Evolutionary conservation across 495 filamentous ascomycete genomes (phyloP), one percentile per base, ranked within the genome.

Genomic region (Podospora australis): DNA sequence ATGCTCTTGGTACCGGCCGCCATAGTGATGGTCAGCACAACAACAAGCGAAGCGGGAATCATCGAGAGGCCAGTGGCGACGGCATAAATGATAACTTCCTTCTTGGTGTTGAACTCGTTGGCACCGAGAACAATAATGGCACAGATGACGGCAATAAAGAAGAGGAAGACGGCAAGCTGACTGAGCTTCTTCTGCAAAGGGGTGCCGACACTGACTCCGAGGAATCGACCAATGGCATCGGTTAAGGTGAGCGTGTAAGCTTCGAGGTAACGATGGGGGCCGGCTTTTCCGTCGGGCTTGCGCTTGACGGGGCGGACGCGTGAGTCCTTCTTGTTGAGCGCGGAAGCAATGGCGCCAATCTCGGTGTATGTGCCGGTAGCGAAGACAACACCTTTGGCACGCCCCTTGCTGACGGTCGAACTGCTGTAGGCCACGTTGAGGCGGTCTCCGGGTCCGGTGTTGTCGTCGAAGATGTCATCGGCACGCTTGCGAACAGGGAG

Each of bases 11-110:
- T 87, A 5, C 86, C 87, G 13, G 85, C 84, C 13, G 86, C 86
- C 69, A 86, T 85, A 22, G 83, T 87, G 52, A 86, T 86, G 21
- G 83, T 86, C 38, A 86, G 59, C 23, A 86, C 82, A 25, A 80
- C 80, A 38, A 85, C 80, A 8, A 86, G 68, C 3, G 79, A 83
- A 56, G 82, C 83, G 0, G 82, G 82, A 24, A 87, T 86, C 53
- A 86, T 83, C 10, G 80, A 80, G 39, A 86, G 81, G 22, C 82
- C 81, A 47, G 68, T 73, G 25, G 82, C 86, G 11, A 90, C 87
- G 1, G 85, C 87, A 60, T 90, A 92, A 44, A 92, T 89, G 28
- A 86, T 75, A 44, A 92, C 86, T 59, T 90, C 85, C 35, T 82
- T 79, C 3, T 74, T 70, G n/a, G 81, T 76, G 48, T 83, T 65